Evolutionary conservation across 2,329 filamentous ascomycete genomes (phyloP).

Genomic region (Atkinsonella texensis): DNA sequence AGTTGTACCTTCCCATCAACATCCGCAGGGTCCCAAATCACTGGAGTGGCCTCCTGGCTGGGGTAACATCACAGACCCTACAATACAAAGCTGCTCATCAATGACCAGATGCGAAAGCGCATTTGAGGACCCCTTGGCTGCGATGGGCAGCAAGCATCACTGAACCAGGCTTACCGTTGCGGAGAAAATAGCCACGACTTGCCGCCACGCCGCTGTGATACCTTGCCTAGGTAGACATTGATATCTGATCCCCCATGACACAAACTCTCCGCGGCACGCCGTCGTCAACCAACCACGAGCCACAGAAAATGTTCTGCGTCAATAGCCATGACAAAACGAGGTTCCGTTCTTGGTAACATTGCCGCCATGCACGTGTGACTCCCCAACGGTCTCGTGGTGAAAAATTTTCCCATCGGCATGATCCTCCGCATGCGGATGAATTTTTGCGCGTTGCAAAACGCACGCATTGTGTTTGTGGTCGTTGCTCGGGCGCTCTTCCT

Average conservation of each 20-base stretch:
- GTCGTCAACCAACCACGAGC: not conserved
- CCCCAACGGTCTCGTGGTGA: not conserved
- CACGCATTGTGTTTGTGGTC: not conserved
- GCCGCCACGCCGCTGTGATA: constrained; percentile 4
- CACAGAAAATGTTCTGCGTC: not conserved
- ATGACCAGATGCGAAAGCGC: not conserved
- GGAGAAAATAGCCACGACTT: constrained; percentile 3
- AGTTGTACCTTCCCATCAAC: not conserved
- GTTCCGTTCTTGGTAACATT: not conserved
- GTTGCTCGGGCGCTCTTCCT: not conserved
- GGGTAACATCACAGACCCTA: not conserved
- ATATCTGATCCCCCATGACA: constrained; percentile 1
- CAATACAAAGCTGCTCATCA: constrained; percentile 2
- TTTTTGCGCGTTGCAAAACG: not conserved
- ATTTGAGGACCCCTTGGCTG: not conserved
- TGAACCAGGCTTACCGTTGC: constrained; percentile 5
- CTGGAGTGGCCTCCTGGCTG: not conserved
- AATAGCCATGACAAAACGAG: not conserved
- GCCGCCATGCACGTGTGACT: too few relatives aligned
- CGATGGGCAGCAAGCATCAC: constrained; percentile 3
- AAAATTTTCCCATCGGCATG: not conserved
- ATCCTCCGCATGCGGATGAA: not conserved
- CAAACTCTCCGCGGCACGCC: constrained; percentile 8
- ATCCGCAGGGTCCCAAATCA: not conserved
- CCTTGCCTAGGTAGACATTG: not conserved